Percentiles rank a stretch among this genome's conserved stretches.
phyloP scores from a whole-genome alignment of 2,329 filamentous ascomycete genomes.

The Didymella sp. region DNA sequence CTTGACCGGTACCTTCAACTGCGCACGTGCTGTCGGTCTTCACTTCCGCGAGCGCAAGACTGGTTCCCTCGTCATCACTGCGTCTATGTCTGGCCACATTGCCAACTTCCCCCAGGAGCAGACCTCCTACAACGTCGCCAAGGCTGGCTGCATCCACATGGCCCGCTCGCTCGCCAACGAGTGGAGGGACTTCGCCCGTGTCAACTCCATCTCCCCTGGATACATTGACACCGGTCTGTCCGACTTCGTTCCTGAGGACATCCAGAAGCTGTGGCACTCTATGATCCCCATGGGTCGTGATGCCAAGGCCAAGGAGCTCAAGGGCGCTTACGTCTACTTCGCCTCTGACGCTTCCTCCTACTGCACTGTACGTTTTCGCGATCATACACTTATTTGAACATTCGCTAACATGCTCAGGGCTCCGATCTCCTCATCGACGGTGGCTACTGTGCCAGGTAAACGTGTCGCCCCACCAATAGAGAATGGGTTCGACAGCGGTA shows the following conservation, averaged over 20 bases:
- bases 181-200: slow-evolving; percentile 72
- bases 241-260: slow-evolving; percentile 71
- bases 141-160: slow-evolving; percentile 71
- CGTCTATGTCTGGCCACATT: slow-evolving; percentile 79
- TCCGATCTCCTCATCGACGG: slow-evolving; percentile 78
- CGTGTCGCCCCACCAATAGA: slow-evolving; percentile 29
- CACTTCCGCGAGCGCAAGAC: slow-evolving; percentile 73
- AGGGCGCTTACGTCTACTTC: slow-evolving; percentile 82
- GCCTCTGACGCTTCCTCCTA: slow-evolving; percentile 84
- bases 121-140: slow-evolving; percentile 57
- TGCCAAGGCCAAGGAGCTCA: slow-evolving; percentile 76
- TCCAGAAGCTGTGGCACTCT: slow-evolving; percentile 75
- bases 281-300: slow-evolving; percentile 84
- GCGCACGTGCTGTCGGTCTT: slow-evolving; percentile 84
- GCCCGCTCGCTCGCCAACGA: slow-evolving; percentile 71
- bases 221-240: slow-evolving; percentile 73
- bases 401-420: slow-evolving; percentile 49
- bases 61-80: slow-evolving; percentile 70
- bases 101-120: slow-evolving; percentile 83
- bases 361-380: slow-evolving; percentile 65
- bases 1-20: slow-evolving; percentile 86
- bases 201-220: slow-evolving; percentile 72
- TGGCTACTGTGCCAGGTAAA: slow-evolving; percentile 64
- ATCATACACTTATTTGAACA: slow-evolving; percentile 29
- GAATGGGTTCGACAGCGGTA: slow-evolving; percentile 20